Conservation (phyloP, 73 alveolate genomes). For the Paramecium sonneborni region DNA sequence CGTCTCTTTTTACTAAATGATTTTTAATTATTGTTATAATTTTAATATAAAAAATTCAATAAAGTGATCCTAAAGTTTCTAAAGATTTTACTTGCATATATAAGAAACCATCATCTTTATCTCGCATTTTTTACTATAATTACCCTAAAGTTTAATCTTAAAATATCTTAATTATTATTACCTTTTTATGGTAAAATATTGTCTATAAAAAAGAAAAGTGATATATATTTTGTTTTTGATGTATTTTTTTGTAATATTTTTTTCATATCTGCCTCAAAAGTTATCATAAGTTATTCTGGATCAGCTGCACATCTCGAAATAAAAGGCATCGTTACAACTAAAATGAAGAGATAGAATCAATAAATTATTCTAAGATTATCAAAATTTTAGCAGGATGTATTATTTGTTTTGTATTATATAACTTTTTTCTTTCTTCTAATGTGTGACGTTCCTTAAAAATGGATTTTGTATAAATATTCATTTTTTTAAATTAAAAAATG, state of each 20-base stretch:
- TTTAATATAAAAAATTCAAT: background rate
- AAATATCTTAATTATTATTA: background rate
- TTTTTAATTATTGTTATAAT: background rate
- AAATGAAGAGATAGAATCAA: background rate
- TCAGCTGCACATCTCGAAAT: background rate
- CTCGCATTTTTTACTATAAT: background rate
- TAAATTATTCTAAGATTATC: background rate
- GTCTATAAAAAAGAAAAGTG: background rate
- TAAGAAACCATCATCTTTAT: background rate
- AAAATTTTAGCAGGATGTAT: background rate
- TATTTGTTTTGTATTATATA: background rate
- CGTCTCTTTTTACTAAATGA: constrained; percentile 41
- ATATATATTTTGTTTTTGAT: background rate
- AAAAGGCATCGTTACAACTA: background rate
- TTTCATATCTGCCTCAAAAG: background rate
- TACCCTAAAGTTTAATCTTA: background rate
- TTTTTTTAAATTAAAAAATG: background rate
- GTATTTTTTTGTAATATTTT: background rate
- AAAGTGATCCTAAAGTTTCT: background rate
- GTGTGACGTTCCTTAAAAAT: background rate
- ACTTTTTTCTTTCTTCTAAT: background rate
- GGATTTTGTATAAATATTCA: background rate
- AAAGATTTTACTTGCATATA: background rate
- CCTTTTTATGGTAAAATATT: background rate
- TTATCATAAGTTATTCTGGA: background rate